Conservation (phyloP, 2,329 filamentous ascomycete genomes). For the Pseudogymnoascus sp. region DNA sequence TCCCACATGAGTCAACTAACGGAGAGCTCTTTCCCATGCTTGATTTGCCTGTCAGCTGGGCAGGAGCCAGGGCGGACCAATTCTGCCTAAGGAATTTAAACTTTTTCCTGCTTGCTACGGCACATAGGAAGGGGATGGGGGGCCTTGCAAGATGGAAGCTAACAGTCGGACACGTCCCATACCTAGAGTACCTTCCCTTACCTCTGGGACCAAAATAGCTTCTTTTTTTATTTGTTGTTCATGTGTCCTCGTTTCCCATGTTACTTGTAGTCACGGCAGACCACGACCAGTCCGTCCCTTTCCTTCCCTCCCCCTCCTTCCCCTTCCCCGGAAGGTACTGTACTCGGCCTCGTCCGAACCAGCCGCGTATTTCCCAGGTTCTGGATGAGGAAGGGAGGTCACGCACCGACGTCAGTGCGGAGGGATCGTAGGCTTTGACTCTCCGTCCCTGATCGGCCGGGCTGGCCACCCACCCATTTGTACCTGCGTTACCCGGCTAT, state of each 20-base stretch:
- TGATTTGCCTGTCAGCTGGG: slow-evolving; percentile 6
- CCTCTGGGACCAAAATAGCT: background rate
- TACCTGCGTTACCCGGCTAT: slow-evolving; percentile 3
- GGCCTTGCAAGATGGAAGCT: background rate
- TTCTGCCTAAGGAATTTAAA: background rate
- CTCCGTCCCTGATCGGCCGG: slow-evolving; percentile 2
- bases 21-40: background rate
- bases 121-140: background rate
- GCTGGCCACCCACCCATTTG: background rate
- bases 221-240: background rate
- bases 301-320: no score
- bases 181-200: background rate
- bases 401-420: background rate
- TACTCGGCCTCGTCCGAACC: background rate
- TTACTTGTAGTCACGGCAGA: no score
- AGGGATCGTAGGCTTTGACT: background rate
- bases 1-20: background rate
- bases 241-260: background rate
- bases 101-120: background rate
- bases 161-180: background rate
- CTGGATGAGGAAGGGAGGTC: background rate
- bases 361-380: background rate
- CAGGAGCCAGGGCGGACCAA: background rate
- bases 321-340: no score
- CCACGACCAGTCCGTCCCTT: no score